phyloP scores from a whole-genome alignment of 1,284 basidiomycete species.

The Ustilago crameri region DNA sequence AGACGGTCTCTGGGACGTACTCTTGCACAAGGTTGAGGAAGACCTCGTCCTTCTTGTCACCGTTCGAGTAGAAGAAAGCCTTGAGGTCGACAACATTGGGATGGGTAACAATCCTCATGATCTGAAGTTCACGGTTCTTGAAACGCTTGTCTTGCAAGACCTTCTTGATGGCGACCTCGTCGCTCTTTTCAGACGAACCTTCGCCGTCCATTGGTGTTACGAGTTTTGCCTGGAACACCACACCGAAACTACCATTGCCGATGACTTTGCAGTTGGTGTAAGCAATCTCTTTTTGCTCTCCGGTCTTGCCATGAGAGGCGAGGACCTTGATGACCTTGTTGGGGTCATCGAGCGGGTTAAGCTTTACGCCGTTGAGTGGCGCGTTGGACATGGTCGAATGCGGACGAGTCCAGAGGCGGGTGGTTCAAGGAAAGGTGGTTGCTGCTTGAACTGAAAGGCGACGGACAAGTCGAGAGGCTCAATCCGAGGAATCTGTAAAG shows the following conservation, averaged over 20 bases:
- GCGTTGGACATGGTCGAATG: conserved; percentile 52
- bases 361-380: conserved; percentile 59
- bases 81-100: conserved; percentile 98
- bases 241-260: conserved; percentile 98
- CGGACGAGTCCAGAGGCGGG: conserved; percentile 4
- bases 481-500: not conserved
- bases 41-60: conserved; percentile 99
- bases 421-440: conserved; percentile 1
- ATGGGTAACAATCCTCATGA: conserved; percentile 97
- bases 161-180: conserved; percentile 98
- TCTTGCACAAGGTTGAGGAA: conserved; percentile 99
- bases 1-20: conserved; percentile 99
- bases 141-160: conserved; percentile 99
- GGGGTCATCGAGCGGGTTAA: conserved; percentile 79
- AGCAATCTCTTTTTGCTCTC: conserved; percentile 85
- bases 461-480: not conserved
- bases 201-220: conserved; percentile 68
- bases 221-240: conserved; percentile 84
- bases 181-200: conserved; percentile 52
- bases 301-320: conserved; percentile 93
- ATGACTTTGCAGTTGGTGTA: conserved; percentile 99
- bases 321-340: conserved; percentile 92
- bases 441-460: not conserved
- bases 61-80: conserved; percentile 99
- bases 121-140: conserved; percentile 99